Base-by-base conservation (phyloP, 345 rosid species). In the Salix udensis region DNA sequence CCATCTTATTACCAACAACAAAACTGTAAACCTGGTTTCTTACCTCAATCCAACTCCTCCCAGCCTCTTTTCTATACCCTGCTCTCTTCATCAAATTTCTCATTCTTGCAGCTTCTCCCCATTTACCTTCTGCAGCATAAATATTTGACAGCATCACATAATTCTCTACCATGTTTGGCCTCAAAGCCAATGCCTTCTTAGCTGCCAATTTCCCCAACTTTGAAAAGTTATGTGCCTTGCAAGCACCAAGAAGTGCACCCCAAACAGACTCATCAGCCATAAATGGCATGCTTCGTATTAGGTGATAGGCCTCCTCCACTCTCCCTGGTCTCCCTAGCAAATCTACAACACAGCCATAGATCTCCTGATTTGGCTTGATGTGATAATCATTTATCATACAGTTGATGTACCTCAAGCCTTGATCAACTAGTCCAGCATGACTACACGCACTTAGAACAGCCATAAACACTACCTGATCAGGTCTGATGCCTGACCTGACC, bases 291-390 rank as follows among this genome's bases (percentile, higher is more conserved):
- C 71, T 85, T 68, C 85, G 83, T 50, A 96, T 89, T 72, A 91
- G 76, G 55, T 79, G 88, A 83, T 91, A 89, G 58, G 98, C 96
- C 82, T 96, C 99, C 65, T 81, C 84, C 24, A 93, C 86, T 79
- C 91, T 92, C 82, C 99, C 97, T 70, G 94, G 92, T 65, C 97
- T 91, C 68, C 97, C 92, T 68, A 93, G 88, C 85, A 96, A 86
- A 89, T 93, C 98, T 58, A 92, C 94, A 6, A 86, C 89, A 83
- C 98, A 93, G 53, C 94, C 93, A 42, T 93, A 93, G 21, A 89
- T 85, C 84, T 92, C 96, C 70, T 70, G 84, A 70, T 90, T 85
- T 1, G 91, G 94, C 60, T 61, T 76, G 37, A 91, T 64, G 2
- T 83, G 84, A 52, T 89, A 89, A 72, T 83, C 85, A 13, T 34